Percentiles rank a stretch among this genome's conserved stretches.
Conservation (phyloP, 805 yeast species). For the Kodamaea laetipori region DNA sequence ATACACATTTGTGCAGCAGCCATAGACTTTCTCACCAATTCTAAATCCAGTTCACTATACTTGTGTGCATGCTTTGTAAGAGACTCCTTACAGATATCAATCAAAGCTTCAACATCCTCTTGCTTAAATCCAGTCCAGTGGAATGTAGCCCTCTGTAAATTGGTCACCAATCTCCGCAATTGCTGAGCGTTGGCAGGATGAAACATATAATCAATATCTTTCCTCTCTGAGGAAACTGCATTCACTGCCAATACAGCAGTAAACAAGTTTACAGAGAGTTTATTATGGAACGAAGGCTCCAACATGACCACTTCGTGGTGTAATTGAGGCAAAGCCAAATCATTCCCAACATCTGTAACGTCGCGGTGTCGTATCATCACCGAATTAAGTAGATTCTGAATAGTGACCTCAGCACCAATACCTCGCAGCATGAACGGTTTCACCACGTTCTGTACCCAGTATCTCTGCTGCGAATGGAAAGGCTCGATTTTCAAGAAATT, state of each 20-base stretch:
- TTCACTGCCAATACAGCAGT: slow-evolving; percentile 69
- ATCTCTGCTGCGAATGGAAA: slow-evolving; percentile 47
- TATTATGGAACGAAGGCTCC: slow-evolving; percentile 65
- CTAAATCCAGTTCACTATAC: slow-evolving; percentile 41
- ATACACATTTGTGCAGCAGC: slow-evolving; percentile 52
- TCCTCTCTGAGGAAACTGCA: slow-evolving; percentile 72
- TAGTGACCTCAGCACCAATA: slow-evolving; percentile 43
- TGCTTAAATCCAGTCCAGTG: slow-evolving; percentile 75
- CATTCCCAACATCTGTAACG: slow-evolving; percentile 37
- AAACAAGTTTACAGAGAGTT: slow-evolving; percentile 61
- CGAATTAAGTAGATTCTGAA: slow-evolving; percentile 46
- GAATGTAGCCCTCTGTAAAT: slow-evolving; percentile 66
- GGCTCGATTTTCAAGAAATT: slow-evolving; percentile 63
- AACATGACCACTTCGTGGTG: slow-evolving; percentile 59
- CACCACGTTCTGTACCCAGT: slow-evolving; percentile 50
- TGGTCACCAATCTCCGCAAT: slow-evolving; percentile 57
- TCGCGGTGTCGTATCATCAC: slow-evolving; percentile 57
- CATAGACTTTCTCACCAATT: slow-evolving; percentile 46
- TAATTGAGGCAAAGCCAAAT: slow-evolving; percentile 56
- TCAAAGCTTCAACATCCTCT: slow-evolving; percentile 56
- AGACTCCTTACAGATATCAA: slow-evolving; percentile 49
- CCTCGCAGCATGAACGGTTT: slow-evolving; percentile 48
- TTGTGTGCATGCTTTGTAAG: slow-evolving; percentile 34
- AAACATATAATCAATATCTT: slow-evolving; percentile 70
- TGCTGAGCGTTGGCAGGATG: slow-evolving; percentile 58